Evolutionary conservation across 2,329 filamentous ascomycete genomes (phyloP), one percentile per base, ranked within the genome.

Genomic region (Fusarium sp.): DNA sequence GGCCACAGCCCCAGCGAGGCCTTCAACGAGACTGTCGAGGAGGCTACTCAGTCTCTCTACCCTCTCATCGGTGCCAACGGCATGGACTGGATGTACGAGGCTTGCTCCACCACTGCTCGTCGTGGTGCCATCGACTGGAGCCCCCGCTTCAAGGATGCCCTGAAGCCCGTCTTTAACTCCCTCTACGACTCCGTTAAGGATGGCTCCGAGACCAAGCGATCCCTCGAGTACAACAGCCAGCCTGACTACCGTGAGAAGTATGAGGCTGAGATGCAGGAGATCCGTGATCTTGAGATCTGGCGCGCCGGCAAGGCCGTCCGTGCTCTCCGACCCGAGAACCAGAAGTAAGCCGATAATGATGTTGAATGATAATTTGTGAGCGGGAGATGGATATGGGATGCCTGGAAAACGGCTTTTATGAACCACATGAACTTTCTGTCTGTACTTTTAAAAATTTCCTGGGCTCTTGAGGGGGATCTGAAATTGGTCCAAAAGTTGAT

Each of bases 81-180:
- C 81, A 98, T 99, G 96, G 96, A 99, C 89, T 99, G 97, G 94
- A 99, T 99, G 96, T 99, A 97, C 88, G 95, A 95, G 83, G 96
- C 96, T 77, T 99, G 96, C 93, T 98, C 95, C 73, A 99, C 96
- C 82, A 99, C 96, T 65, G 96, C 96, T 81, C 94, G 96, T 81
- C 95, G 96, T 82, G 96, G 96, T 85, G 96, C 96, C 86, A 97
- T 99, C 82, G 96, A 99, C 90, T 99, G 96, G 96, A 95, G 92
- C 82, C 91, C 92, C 84, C 89, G 89, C 82, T 99, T 99, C 94
- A 98, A 98, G 93, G 93, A 95, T 77, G 94, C 93, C 81, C 90
- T 99, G 81, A 98, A 98, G 92, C 96, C 96, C 80, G 92, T 99
- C 82, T 99, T 99, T 90, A 95, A 98, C 87, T 89, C 93, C 80